A percentile compares a stretch with the other conserved stretches of the same genome.
These are phyloP conservation scores for Candida coleopterorum DNA, from an alignment of 805 yeast genomes.

Conservation along the genomic window DNA sequence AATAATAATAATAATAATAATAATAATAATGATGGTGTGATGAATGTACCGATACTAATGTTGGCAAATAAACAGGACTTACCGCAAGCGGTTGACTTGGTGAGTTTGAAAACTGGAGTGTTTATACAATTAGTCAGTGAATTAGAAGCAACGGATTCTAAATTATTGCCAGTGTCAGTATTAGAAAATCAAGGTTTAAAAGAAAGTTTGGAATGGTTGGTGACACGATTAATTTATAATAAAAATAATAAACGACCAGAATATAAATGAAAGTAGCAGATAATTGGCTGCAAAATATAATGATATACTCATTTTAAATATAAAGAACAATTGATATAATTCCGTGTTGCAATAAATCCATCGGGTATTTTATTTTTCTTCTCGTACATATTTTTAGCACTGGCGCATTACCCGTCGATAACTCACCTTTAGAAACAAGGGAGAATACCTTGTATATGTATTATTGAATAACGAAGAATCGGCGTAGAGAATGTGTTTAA, in stretches of 20 bases:
- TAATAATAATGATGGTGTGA: slow-evolving; percentile 23
- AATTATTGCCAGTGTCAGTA: slow-evolving; percentile 88
- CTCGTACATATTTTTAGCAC: too few species aligned
- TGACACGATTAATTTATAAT: slow-evolving; percentile 64
- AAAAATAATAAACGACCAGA: slow-evolving; percentile 59
- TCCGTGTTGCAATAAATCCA: not conserved
- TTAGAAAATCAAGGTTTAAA: slow-evolving; percentile 75
- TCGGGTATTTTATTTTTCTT: too few species aligned
- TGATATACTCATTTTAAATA: too few species aligned
- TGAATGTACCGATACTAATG: slow-evolving; percentile 84
- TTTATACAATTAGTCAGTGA: slow-evolving; percentile 78
- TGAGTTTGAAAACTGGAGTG: slow-evolving; percentile 70
- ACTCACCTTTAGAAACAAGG: too few species aligned
- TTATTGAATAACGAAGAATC: too few species aligned
- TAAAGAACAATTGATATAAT: too few species aligned
- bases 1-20: slow-evolving; percentile 9
- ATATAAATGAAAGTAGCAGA: slow-evolving; percentile 35
- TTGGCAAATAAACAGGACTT: slow-evolving; percentile 91
- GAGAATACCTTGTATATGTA: too few species aligned
- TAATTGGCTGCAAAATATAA: too few species aligned
- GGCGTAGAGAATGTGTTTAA: too few species aligned
- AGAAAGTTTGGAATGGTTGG: slow-evolving; percentile 88
- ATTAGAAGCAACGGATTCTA: slow-evolving; percentile 83
- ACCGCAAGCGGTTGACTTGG: slow-evolving; percentile 43
- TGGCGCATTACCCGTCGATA: too few species aligned